Evolutionary conservation across 2,329 filamentous ascomycete species (phyloP).

Genomic region (Penicillium sclerotiorum): DNA sequence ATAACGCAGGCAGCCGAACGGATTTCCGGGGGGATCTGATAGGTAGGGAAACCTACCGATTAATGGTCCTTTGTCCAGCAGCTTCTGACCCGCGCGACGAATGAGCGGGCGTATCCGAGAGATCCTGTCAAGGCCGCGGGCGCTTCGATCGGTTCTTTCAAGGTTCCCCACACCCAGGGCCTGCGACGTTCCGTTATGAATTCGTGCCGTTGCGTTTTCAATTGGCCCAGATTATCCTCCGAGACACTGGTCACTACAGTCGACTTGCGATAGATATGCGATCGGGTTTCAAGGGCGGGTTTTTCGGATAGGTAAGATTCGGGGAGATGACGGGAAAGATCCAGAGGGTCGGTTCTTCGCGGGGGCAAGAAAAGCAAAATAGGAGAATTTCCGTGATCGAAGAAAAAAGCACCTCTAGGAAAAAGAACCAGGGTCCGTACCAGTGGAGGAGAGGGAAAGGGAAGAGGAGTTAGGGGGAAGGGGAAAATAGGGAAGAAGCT

Average conservation of each 20-base stretch:
- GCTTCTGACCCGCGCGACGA: constrained; percentile 6
- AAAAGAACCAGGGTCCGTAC: neutral
- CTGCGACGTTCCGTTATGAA: constrained; percentile 24
- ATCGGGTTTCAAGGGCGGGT: neutral
- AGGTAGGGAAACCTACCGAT: constrained; percentile 10
- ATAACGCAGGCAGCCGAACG: neutral
- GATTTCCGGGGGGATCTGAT: neutral
- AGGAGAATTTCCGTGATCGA: neutral
- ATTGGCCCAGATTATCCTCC: constrained; percentile 24
- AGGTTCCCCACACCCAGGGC: constrained; percentile 23
- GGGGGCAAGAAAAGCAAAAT: constrained; percentile 2
- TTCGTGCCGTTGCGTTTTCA: constrained; percentile 22
- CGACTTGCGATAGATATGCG: neutral
- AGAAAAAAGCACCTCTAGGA: neutral
- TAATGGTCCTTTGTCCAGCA: constrained; percentile 9
- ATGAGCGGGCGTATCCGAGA: constrained; percentile 8
- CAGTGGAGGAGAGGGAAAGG: neutral
- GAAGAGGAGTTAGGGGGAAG: constrained; percentile 5
- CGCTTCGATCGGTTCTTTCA: constrained; percentile 17
- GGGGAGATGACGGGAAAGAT: neutral
- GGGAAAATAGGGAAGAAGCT: constrained; percentile 8
- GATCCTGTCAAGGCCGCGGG: constrained; percentile 3
- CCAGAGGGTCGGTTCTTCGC: neutral
- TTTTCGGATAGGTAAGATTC: neutral
- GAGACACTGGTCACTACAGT: constrained; percentile 5